phyloP scores from a whole-genome alignment of 2,329 filamentous ascomycete genomes.

The Phialophora macrospora region DNA sequence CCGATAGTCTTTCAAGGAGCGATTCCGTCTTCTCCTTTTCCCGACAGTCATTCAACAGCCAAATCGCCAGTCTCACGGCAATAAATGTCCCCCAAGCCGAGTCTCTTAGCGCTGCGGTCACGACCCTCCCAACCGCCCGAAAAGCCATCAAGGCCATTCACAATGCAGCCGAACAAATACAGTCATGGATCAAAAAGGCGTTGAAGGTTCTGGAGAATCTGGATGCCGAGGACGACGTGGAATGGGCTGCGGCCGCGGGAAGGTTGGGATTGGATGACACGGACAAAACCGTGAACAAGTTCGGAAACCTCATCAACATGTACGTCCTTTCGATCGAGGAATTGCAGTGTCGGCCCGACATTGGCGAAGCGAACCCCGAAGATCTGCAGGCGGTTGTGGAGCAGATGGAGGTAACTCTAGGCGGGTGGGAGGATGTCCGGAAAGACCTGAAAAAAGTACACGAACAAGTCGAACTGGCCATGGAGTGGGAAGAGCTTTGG shows the following conservation, averaged over 20 bases:
- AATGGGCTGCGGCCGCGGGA: conserved; percentile 91
- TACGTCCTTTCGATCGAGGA: conserved; percentile 95
- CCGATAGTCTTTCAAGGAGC: conserved; percentile 62
- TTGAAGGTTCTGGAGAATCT: conserved; percentile 85
- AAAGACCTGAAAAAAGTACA: conserved; percentile 78
- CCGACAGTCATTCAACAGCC: conserved; percentile 87
- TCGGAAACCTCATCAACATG: conserved; percentile 86
- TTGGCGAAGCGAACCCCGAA: conserved; percentile 69
- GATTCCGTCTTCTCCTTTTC: conserved; percentile 94
- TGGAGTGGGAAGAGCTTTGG: conserved; percentile 99
- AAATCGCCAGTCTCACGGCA: conserved; percentile 88
- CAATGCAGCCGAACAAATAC: conserved; percentile 88
- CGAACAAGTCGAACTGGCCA: conserved; percentile 89
- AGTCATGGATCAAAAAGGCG: conserved; percentile 91
- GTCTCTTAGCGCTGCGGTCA: conserved; percentile 80
- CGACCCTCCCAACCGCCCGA: conserved; percentile 80
- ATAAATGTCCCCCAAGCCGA: conserved; percentile 86
- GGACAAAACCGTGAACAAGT: conserved; percentile 74
- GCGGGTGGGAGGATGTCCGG: conserved; percentile 83
- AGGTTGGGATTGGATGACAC: conserved; percentile 60
- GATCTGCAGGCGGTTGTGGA: conserved; percentile 76
- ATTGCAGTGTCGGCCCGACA: conserved; percentile 78
- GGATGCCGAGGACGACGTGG: conserved; percentile 94
- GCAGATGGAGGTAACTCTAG: conserved; percentile 87
- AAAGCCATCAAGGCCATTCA: conserved; percentile 82